Evolutionary conservation across 2,329 filamentous ascomycete genomes (phyloP).

Genomic region (Orbilia brochopaga): DNA sequence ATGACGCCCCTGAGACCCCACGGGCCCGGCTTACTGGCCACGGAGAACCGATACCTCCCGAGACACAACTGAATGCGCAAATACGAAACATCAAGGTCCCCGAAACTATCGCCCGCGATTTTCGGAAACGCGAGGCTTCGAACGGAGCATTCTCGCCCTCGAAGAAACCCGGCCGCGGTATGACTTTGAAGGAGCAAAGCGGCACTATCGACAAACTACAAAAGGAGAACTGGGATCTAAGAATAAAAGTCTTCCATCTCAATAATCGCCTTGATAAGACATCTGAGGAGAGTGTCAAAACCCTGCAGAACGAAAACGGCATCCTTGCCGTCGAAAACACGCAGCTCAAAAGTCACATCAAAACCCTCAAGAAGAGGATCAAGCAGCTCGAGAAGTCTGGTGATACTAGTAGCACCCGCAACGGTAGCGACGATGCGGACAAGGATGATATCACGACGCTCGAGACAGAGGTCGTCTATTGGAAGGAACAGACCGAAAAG

Average conservation of each 20-base stretch:
- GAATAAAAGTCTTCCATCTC: conserved; percentile 96
- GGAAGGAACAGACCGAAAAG: conserved; percentile 84
- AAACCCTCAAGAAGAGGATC: conserved; percentile 76
- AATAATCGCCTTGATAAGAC: conserved; percentile 90
- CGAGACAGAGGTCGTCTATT: conserved; percentile 83
- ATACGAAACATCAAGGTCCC: conserved; percentile 90
- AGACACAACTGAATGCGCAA: conserved; percentile 86
- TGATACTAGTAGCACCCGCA: conserved; percentile 64
- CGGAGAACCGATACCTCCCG: conserved; percentile 70
- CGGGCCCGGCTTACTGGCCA: conserved; percentile 62
- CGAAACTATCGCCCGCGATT: conserved; percentile 84
- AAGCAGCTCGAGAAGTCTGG: conserved; percentile 85
- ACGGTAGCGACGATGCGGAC: conserved; percentile 66
- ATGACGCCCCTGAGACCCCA: conserved; percentile 69
- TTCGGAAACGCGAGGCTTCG: conserved; percentile 64
- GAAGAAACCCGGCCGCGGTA: conserved; percentile 65
- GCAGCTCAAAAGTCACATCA: conserved; percentile 88
- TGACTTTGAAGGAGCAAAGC: conserved; percentile 96
- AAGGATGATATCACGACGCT: conserved; percentile 63
- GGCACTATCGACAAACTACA: conserved; percentile 94
- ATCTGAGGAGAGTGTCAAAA: conserved; percentile 94
- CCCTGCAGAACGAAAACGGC: conserved; percentile 97
- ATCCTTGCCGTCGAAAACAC: conserved; percentile 90
- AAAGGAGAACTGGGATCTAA: conserved; percentile 97
- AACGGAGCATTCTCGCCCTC: conserved; percentile 68